A percentile compares a stretch with the other conserved stretches of the same genome.
phyloP scores from a whole-genome alignment of 495 filamentous ascomycete genomes.

The Haplographium delicatum region DNA sequence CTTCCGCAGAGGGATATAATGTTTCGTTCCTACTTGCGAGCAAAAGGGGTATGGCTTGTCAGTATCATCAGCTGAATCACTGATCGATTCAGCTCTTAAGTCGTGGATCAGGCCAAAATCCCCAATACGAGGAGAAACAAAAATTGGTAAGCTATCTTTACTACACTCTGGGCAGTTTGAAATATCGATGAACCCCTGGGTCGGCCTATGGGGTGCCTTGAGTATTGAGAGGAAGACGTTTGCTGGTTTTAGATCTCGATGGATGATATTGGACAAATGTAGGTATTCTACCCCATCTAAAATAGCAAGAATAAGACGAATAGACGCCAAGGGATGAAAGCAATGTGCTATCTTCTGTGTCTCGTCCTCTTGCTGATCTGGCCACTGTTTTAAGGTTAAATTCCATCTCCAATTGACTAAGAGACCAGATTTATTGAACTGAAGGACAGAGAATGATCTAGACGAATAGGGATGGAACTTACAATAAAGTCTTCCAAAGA shows the following conservation, averaged over 20 bases:
- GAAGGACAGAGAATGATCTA: too few relatives aligned
- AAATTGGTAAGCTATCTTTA: slow-evolving; percentile 4
- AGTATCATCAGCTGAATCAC: not conserved
- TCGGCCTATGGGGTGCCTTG: slow-evolving; percentile 11
- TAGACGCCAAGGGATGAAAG: slow-evolving; percentile 32
- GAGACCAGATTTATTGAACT: too few relatives aligned
- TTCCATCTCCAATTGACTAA: too few relatives aligned
- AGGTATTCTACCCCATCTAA: slow-evolving; percentile 26
- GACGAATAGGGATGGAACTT: not conserved
- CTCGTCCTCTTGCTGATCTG: not conserved
- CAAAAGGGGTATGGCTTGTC: not conserved
- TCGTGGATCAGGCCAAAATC: slow-evolving; percentile 27
- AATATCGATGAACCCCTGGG: slow-evolving; percentile 29
- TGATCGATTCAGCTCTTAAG: not conserved
- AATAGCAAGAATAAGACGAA: slow-evolving; percentile 31
- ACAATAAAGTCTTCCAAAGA: slow-evolving; percentile 33
- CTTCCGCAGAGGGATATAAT: slow-evolving; percentile 28
- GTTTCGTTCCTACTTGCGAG: slow-evolving; percentile 30
- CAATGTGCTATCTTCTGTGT: slow-evolving; percentile 29
- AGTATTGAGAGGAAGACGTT: slow-evolving; percentile 40
- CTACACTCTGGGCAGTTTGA: slow-evolving; percentile 30
- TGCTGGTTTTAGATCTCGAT: slow-evolving; percentile 43
- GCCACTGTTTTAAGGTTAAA: slow-evolving; percentile 1
- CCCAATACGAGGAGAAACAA: slow-evolving; percentile 23
- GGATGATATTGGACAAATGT: slow-evolving; percentile 29